Evolutionary conservation across 2,329 filamentous ascomycete genomes (phyloP).

Genomic region (Exophiala sideris): DNA sequence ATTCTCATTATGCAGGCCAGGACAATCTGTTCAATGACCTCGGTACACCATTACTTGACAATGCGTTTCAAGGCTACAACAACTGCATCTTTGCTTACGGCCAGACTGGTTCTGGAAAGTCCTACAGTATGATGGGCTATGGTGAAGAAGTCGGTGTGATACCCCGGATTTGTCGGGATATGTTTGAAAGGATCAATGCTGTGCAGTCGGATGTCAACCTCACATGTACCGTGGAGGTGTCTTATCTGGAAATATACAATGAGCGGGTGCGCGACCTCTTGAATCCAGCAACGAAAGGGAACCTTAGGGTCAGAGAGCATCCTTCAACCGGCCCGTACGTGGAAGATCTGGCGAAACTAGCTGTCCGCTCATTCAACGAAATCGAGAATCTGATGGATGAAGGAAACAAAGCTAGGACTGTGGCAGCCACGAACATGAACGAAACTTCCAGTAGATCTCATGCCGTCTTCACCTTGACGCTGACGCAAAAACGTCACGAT

Average conservation of each 20-base stretch:
- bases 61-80: slow-evolving; percentile 98
- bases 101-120: slow-evolving; percentile 97
- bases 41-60: slow-evolving; percentile 86
- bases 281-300: slow-evolving; percentile 92
- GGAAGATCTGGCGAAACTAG: slow-evolving; percentile 92
- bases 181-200: slow-evolving; percentile 81
- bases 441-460: slow-evolving; percentile 98
- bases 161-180: slow-evolving; percentile 92
- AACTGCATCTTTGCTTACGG: slow-evolving; percentile 99
- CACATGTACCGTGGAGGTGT: slow-evolving; percentile 92
- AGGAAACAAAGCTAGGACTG: slow-evolving; percentile 96
- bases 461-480: slow-evolving; percentile 92
- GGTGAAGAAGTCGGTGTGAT: slow-evolving; percentile 94
- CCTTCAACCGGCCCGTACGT: slow-evolving; percentile 97
- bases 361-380: slow-evolving; percentile 87
- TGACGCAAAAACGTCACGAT: slow-evolving; percentile 91
- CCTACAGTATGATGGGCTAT: slow-evolving; percentile 99
- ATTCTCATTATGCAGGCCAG: slow-evolving; percentile 82
- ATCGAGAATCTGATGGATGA: slow-evolving; percentile 99
- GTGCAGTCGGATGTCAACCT: slow-evolving; percentile 72
- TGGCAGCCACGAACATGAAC: slow-evolving; percentile 99
- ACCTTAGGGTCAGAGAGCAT: slow-evolving; percentile 95
- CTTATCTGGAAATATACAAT: slow-evolving; percentile 99
- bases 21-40: slow-evolving; percentile 84
- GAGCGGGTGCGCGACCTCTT: slow-evolving; percentile 92